Percentiles rank a stretch among this genome's conserved stretches.
Evolutionary conservation across 768 basidiomycete species (phyloP).

Genomic region (Tephrocybe sp.): DNA sequence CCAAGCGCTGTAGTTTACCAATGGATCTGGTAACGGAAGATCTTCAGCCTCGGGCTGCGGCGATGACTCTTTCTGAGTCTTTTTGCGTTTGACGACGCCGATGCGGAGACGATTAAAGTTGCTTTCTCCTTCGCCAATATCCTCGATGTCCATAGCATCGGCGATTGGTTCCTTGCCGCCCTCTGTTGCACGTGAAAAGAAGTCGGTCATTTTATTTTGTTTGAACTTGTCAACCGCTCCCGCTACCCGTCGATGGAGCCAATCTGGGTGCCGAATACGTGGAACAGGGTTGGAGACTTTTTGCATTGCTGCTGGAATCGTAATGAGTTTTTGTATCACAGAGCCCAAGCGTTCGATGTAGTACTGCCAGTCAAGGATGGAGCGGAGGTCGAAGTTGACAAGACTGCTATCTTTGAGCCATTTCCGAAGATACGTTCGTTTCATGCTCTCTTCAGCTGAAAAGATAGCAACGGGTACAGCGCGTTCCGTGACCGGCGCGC

Average conservation of each 20-base stretch:
- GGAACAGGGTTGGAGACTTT: conserved; percentile 96
- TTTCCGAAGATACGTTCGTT: conserved; percentile 85
- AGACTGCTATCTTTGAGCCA: conserved; percentile 96
- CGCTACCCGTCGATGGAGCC: conserved; percentile 89
- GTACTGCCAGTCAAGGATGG: conserved; percentile 97
- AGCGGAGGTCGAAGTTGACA: conserved; percentile 83
- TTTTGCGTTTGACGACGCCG: conserved; percentile 53
- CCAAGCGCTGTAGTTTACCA: conserved; percentile 70
- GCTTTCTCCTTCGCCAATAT: conserved; percentile 33
- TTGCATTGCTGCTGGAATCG: conserved; percentile 98
- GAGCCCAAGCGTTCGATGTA: conserved; percentile 97
- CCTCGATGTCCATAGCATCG: conserved; percentile 59
- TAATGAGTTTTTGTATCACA: conserved; percentile 98
- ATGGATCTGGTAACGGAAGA: conserved; percentile 58
- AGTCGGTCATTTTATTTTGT: conserved; percentile 96
- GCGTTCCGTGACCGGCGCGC: conserved; percentile 95
- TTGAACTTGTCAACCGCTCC: conserved; percentile 94
- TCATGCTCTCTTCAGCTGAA: conserved; percentile 89
- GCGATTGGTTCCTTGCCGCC: conserved; percentile 28
- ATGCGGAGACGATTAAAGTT: conserved; percentile 36
- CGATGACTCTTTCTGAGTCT: conserved; percentile 32
- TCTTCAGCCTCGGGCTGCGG: conserved; percentile 40
- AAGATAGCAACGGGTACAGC: conserved; percentile 98
- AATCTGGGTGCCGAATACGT: conserved; percentile 94
- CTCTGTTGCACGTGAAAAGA: conserved; percentile 58